A percentile compares a stretch with the other conserved stretches of the same genome.
phyloP scores from a whole-genome alignment of 257 asterid species.

The Solanum okadae region DNA sequence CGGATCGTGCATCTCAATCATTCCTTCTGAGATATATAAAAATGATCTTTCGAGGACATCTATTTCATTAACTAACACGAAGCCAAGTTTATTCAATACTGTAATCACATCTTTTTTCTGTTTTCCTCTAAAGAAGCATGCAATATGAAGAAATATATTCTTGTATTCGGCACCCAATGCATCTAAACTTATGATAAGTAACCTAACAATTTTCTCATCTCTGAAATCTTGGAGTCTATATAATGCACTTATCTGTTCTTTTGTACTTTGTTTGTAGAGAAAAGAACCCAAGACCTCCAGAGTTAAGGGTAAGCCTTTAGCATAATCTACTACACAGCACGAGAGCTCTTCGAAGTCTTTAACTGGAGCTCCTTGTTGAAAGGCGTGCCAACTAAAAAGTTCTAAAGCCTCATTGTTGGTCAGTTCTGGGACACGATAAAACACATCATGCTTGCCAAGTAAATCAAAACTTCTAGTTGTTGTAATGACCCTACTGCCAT shows the following conservation, averaged over 20 bases:
- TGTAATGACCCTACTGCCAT: neutral
- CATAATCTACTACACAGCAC: neutral
- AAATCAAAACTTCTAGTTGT: neutral
- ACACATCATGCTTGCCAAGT: neutral
- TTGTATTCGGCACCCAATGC: neutral
- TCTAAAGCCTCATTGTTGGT: neutral
- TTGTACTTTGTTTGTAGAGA: neutral
- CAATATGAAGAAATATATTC: neutral
- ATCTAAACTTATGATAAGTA: neutral
- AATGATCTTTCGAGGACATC: neutral
- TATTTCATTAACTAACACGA: neutral
- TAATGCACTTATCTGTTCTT: neutral
- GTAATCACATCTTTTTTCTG: neutral
- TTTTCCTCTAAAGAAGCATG: slow-evolving; percentile 1
- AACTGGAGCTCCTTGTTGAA: neutral
- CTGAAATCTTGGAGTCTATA: neutral
- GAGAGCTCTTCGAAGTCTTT: neutral
- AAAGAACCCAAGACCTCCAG: neutral
- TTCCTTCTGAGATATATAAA: neutral
- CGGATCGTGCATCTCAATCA: neutral
- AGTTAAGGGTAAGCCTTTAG: neutral
- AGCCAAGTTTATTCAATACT: neutral
- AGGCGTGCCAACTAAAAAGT: neutral
- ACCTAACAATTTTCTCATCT: neutral
- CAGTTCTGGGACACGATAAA: neutral